These are phyloP conservation scores for Sordariomycetes sp. DNA, from an alignment of 2,329 filamentous ascomycete species.

Conservation along the genomic window DNA sequence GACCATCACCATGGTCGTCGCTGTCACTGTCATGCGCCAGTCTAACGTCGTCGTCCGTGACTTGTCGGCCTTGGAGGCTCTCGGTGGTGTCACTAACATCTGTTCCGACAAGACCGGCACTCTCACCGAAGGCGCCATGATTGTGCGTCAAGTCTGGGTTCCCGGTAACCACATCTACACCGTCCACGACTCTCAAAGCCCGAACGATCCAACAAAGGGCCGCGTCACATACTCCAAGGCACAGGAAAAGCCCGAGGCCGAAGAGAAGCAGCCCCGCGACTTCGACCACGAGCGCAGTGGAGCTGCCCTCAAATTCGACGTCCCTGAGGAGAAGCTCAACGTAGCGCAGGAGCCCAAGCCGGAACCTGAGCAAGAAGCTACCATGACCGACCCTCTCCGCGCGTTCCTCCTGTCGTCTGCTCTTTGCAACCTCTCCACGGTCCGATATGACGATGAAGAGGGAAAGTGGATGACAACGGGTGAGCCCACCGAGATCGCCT, in stretches of 20 bases:
- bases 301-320: constrained; percentile 51
- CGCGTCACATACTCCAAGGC: constrained; percentile 35
- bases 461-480: constrained; percentile 57
- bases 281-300: constrained; percentile 52
- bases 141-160: constrained; percentile 58
- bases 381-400: constrained; percentile 39
- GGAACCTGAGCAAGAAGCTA: constrained; percentile 25
- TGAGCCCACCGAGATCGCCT: constrained; percentile 67
- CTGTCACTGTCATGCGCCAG: constrained; percentile 55
- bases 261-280: constrained; percentile 35
- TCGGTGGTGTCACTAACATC: constrained; percentile 64
- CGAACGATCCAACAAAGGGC: constrained; percentile 52
- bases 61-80: constrained; percentile 57
- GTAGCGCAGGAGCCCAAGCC: constrained; percentile 18
- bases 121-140: constrained; percentile 60
- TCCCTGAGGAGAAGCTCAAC: constrained; percentile 47
- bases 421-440: constrained; percentile 57
- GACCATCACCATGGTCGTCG: constrained; percentile 62
- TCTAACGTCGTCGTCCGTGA: constrained; percentile 57
- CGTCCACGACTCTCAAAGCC: constrained; percentile 51
- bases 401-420: constrained; percentile 47
- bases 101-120: constrained; percentile 70
- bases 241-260: constrained; percentile 20
- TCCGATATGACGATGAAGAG: constrained; percentile 43
- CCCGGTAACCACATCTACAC: constrained; percentile 47